Percentiles rank a stretch among this genome's conserved stretches.
These are phyloP conservation scores for Colletotrichum orbiculare DNA, from an alignment of 2,329 filamentous ascomycete species.

Conservation along the genomic window DNA sequence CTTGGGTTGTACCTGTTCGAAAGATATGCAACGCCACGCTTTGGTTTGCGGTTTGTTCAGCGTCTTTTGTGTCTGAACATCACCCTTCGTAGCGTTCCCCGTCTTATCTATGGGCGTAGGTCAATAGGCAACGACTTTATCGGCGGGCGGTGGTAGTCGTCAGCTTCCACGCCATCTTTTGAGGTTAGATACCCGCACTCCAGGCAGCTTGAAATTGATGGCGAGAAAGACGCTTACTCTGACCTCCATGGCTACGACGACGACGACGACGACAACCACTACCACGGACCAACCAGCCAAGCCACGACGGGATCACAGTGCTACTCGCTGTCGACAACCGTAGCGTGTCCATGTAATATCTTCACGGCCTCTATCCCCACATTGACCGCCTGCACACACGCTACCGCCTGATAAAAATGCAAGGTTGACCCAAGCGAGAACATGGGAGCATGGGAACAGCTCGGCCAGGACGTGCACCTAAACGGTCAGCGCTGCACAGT, in stretches of 20 bases:
- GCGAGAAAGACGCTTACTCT: conserved; percentile 13
- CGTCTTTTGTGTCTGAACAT: background rate
- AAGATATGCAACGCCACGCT: background rate
- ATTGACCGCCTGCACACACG: conserved; percentile 30
- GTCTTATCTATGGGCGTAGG: conserved; percentile 12
- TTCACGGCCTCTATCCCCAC: conserved; percentile 32
- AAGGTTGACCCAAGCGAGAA: conserved; percentile 29
- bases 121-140: conserved; percentile 21
- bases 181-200: background rate
- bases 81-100: background rate
- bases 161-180: conserved; percentile 21
- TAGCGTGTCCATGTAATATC: conserved; percentile 18
- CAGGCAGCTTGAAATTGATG: conserved; percentile 33
- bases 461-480: conserved; percentile 24
- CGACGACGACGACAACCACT: conserved; percentile 12
- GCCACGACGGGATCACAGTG: conserved; percentile 21
- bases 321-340: conserved; percentile 2
- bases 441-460: conserved; percentile 34
- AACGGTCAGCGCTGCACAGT: conserved; percentile 30
- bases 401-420: conserved; percentile 33
- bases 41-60: background rate
- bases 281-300: conserved; percentile 25
- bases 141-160: conserved; percentile 13
- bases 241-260: background rate
- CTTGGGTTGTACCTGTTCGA: background rate